Base-by-base conservation (phyloP, 2,329 filamentous ascomycete genomes). In the Diaporthe sp. region DNA sequence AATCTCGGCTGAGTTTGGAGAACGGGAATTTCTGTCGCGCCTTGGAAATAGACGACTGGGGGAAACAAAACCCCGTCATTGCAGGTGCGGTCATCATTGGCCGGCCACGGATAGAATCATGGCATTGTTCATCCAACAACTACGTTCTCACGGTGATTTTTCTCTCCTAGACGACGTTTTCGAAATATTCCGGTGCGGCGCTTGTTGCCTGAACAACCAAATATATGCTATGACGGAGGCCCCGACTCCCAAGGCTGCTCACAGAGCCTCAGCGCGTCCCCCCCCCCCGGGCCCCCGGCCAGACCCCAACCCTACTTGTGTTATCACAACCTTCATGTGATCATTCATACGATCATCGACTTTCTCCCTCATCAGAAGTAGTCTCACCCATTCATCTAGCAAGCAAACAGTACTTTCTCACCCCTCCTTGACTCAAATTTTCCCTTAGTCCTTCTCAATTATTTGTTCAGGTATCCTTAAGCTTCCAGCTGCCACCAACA, bases 291-390 rank as follows among this genome's bases (percentile, higher is more conserved):
- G 10, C 10, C 19, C 40, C 12, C 3, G n/a, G n/a, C 25, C 10
- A 30, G 17, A 68, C 64, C 64, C 64, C 30, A 68, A 68, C 64
- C 64, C 64, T 68, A 4, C 22, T 68, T 38, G 8, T 35, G 12
- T 35, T 2, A 35, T 17, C 9, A 12, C n/a, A n/a, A n/a, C n/a
- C n/a, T n/a, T n/a, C n/a, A n/a, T n/a, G 12, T 35, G 5, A 35
- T 17, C 9, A 12, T 15, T 52, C 30, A 54, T 12, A 9, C 40
- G 47, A n/a, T 68, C 47, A 68, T 40, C 33, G n/a, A 68, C 30
- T 35, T 40, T 28, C 45, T 40, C 33, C 25, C n/a, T 33, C 5
- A 4, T 7, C 35, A 25, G 40, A 15, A 7, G 12, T 52, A n/a
- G 22, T 13, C 61, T 67, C 64, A 13, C 47, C 13, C n/a, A 22